These are phyloP conservation scores for Cymbopogon citratus DNA, from an alignment of 176 grass and related monocot genomes.

Conservation along the genomic window DNA sequence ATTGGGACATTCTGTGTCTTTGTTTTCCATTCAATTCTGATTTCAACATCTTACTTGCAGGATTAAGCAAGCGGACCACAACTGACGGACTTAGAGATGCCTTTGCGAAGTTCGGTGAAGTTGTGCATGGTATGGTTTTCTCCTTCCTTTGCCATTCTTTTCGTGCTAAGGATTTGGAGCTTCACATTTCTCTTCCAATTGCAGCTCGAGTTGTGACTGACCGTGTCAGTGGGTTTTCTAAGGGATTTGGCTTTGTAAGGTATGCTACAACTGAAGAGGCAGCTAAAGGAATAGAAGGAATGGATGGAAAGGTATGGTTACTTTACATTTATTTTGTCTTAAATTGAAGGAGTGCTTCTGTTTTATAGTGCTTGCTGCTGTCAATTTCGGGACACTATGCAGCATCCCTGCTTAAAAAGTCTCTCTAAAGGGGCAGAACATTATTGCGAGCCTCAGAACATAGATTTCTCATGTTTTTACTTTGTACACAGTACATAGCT, in stretches of 20 bases:
- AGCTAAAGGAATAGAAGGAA: slow-evolving; percentile 65
- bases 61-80: slow-evolving; percentile 86
- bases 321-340: neutral
- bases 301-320: slow-evolving; percentile 86
- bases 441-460: no score
- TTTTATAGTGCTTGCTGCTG: neutral
- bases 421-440: neutral
- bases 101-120: slow-evolving; percentile 82
- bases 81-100: slow-evolving; percentile 72
- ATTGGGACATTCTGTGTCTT: neutral
- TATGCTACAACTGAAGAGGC: slow-evolving; percentile 77
- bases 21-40: neutral
- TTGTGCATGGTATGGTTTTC: slow-evolving; percentile 56
- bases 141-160: neutral
- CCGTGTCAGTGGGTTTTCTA: slow-evolving; percentile 67
- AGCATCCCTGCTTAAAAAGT: neutral
- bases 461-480: neutral
- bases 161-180: neutral
- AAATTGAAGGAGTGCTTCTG: neutral
- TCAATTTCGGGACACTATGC: neutral
- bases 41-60: slow-evolving; percentile 34
- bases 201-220: slow-evolving; percentile 87
- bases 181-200: slow-evolving; percentile 28
- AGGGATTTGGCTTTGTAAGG: slow-evolving; percentile 87
- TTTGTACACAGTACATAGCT: neutral